Conservation (phyloP, 495 filamentous ascomycete species). For the Margaritispora aquatica region DNA sequence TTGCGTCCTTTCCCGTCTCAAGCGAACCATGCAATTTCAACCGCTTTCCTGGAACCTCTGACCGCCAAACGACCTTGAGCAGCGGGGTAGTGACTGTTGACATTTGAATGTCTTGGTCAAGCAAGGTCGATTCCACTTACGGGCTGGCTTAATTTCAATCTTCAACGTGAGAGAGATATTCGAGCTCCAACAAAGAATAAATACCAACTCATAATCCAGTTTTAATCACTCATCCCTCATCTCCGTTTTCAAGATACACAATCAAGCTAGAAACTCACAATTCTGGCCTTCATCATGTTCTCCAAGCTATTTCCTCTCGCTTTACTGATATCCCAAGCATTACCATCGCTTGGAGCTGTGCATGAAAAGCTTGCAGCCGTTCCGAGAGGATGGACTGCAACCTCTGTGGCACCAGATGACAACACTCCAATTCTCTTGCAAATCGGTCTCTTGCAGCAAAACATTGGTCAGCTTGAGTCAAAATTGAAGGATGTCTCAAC, state of each 20-base stretch:
- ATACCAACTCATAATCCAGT: not conserved
- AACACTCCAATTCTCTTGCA: slow-evolving; percentile 28
- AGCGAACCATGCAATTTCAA: not conserved
- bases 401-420: slow-evolving; percentile 27
- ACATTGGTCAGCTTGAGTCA: slow-evolving; percentile 46
- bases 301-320: slow-evolving; percentile 24
- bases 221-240: not conserved
- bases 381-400: slow-evolving; percentile 38
- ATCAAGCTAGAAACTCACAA: not conserved
- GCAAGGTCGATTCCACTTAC: not conserved
- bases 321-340: slow-evolving; percentile 21
- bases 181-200: too few relatives aligned
- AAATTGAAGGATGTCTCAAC: slow-evolving; percentile 50
- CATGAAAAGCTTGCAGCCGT: slow-evolving; percentile 39
- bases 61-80: not conserved
- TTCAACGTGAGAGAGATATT: not conserved
- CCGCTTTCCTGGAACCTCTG: not conserved
- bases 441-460: slow-evolving; percentile 40
- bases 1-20: not conserved
- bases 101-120: not conserved
- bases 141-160: not conserved
- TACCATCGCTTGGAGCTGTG: slow-evolving; percentile 38
- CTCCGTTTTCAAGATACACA: too few relatives aligned
- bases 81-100: not conserved
- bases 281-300: slow-evolving; percentile 7